phyloP scores from a whole-genome alignment of 768 basidiomycete genomes.

The Filobasidium wieringae region DNA sequence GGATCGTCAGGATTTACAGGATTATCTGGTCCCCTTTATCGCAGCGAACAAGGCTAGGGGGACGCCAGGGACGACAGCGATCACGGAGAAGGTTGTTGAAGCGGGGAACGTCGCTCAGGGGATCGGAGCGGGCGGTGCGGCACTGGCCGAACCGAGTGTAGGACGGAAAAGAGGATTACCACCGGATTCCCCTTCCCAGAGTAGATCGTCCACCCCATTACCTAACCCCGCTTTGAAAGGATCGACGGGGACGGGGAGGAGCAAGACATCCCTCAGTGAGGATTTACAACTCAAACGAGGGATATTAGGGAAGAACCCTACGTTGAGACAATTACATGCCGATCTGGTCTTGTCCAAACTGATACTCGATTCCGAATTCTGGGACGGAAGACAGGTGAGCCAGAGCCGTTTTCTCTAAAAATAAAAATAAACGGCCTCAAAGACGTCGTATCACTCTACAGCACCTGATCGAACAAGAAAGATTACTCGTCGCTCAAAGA shows the following conservation, averaged over 20 bases:
- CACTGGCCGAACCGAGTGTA: neutral
- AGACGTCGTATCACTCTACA: constrained; percentile 15
- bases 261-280: too few species aligned
- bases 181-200: too few species aligned
- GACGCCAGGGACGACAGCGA: constrained; percentile 15
- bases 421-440: neutral
- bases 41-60: constrained; percentile 19
- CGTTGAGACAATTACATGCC: constrained; percentile 67
- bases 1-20: constrained; percentile 31
- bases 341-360: constrained; percentile 63
- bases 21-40: constrained; percentile 29
- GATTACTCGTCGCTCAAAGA: constrained; percentile 32
- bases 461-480: constrained; percentile 31
- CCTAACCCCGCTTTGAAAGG: too few species aligned
- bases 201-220: too few species aligned
- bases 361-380: constrained; percentile 87
- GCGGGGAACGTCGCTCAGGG: neutral
- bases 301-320: constrained; percentile 64
- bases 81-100: neutral
- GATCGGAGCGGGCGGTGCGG: constrained; percentile 2
- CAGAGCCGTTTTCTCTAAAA: constrained; percentile 1
- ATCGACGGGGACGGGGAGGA: too few species aligned
- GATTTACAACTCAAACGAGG: constrained; percentile 17
- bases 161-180: constrained; percentile 16
- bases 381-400: constrained; percentile 85